These are phyloP conservation scores for Ascodesmis nigricans DNA, from an alignment of 495 filamentous ascomycete genomes.

Conservation along the genomic window DNA sequence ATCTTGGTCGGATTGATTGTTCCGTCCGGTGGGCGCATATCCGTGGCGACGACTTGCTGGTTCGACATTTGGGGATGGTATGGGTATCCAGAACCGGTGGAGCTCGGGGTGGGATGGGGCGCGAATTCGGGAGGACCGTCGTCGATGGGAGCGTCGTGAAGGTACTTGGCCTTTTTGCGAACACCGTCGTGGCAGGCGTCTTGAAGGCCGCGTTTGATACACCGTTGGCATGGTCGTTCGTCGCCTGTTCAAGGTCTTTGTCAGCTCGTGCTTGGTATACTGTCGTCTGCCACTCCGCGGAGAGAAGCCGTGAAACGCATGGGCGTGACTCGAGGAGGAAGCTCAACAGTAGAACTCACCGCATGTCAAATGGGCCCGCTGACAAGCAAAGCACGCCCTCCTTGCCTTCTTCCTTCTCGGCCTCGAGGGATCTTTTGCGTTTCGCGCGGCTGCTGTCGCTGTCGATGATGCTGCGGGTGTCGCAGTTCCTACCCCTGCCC, in stretches of 20 bases:
- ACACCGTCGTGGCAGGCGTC: conserved; percentile 87
- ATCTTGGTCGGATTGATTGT: conserved; percentile 20
- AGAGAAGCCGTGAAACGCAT: conserved; percentile 3
- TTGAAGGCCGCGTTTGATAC: conserved; percentile 76
- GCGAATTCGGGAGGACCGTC: conserved; percentile 19
- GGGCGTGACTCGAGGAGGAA: not conserved
- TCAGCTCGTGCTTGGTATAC: no score
- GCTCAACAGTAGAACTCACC: conserved; percentile 38
- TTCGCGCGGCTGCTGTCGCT: conserved; percentile 1
- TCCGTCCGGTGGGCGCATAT: conserved; percentile 20
- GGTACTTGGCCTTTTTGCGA: conserved; percentile 96
- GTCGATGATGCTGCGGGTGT: not conserved
- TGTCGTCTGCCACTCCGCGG: no score
- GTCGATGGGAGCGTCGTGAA: conserved; percentile 81
- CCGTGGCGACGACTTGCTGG: conserved; percentile 7
- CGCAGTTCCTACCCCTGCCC: no score
- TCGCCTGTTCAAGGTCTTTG: no score
- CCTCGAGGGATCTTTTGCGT: conserved; percentile 61
- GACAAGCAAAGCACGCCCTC: conserved; percentile 87
- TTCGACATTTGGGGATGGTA: conserved; percentile 9
- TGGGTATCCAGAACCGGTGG: conserved; percentile 10
- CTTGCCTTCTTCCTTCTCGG: conserved; percentile 89
- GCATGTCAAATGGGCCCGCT: conserved; percentile 91
- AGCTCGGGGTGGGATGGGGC: conserved; percentile 8
- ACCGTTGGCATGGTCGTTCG: conserved; percentile 79